phyloP scores from a whole-genome alignment of 225 moss, liverwort and hornwort species.

The Marchantia paleacea region DNA sequence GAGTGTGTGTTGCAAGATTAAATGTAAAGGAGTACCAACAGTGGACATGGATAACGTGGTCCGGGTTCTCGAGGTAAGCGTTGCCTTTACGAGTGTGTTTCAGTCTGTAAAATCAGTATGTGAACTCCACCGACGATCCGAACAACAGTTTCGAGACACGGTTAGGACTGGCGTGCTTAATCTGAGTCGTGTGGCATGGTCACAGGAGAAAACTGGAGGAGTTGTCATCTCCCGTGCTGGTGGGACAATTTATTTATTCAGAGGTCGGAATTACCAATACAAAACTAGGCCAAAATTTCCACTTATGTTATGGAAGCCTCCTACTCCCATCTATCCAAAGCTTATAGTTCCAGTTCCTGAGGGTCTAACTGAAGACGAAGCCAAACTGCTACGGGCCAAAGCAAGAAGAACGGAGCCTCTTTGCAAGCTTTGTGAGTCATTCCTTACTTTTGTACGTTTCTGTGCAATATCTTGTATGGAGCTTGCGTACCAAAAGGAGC shows the following conservation, averaged over 20 bases:
- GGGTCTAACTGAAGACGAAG: constrained; percentile 65
- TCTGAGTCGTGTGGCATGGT: background rate
- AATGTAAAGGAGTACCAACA: constrained; percentile 99
- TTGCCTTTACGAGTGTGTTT: background rate
- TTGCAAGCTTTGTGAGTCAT: constrained; percentile 62
- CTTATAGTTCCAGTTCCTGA: constrained; percentile 70
- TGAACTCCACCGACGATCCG: background rate
- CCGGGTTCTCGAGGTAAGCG: constrained; percentile 66
- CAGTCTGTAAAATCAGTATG: background rate
- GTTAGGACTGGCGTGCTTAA: background rate
- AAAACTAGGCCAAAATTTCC: constrained; percentile 73
- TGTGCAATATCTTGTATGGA: background rate
- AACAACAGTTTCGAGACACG: background rate
- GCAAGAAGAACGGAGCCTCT: constrained; percentile 63
- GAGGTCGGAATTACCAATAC: constrained; percentile 93
- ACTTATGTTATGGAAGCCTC: constrained; percentile 95
- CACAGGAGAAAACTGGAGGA: constrained; percentile 83
- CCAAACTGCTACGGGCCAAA: constrained; percentile 47
- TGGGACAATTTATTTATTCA: constrained; percentile 65
- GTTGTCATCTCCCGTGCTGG: constrained; percentile 71
- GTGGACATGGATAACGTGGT: constrained; percentile 95
- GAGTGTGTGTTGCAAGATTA: constrained; percentile 80
- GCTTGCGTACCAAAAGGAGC: background rate
- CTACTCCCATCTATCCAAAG: constrained; percentile 82
- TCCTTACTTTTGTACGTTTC: background rate